phyloP scores from a whole-genome alignment of 352 stramenopile genomes.

The Phytopythium helicoides region DNA sequence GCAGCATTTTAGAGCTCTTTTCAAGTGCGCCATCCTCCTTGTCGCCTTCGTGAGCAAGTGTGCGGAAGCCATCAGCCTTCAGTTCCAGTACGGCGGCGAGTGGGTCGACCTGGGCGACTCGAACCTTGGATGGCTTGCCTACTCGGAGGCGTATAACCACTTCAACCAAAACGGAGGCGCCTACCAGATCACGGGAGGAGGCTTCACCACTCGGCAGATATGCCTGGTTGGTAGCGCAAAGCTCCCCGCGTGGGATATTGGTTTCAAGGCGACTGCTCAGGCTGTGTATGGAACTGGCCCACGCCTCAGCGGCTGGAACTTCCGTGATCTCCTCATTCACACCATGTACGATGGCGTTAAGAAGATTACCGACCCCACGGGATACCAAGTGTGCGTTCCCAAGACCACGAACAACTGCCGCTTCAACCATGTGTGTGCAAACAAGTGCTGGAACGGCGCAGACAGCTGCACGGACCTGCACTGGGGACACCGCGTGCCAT shows the following conservation, averaged over 20 bases:
- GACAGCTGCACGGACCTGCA: slow-evolving; percentile 3
- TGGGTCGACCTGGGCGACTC: slow-evolving; percentile 4
- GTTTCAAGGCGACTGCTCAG: neutral
- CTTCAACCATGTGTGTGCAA: neutral
- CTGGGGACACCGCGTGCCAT: slow-evolving; percentile 8
- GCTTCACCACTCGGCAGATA: neutral
- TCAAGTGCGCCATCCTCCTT: no score
- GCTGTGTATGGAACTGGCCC: slow-evolving; percentile 1
- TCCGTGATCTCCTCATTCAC: slow-evolving; percentile 9
- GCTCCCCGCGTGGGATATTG: slow-evolving; percentile 1
- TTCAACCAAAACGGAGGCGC: slow-evolving; percentile 3
- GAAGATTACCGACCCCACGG: slow-evolving; percentile 5
- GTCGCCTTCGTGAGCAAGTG: no score
- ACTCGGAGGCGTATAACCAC: slow-evolving; percentile 4
- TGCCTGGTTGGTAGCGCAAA: no score
- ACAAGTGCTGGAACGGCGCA: no score
- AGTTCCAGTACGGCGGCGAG: slow-evolving; percentile 8
- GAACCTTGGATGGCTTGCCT: neutral
- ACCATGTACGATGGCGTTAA: slow-evolving; percentile 6
- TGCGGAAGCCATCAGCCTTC: no score
- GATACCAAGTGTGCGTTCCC: neutral
- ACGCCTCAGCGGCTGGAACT: slow-evolving; percentile 11
- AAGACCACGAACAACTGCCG: neutral
- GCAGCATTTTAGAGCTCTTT: no score
- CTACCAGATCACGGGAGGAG: neutral